Base-by-base conservation (phyloP, 805 yeast genomes). In the Myxozyma monticola region DNA sequence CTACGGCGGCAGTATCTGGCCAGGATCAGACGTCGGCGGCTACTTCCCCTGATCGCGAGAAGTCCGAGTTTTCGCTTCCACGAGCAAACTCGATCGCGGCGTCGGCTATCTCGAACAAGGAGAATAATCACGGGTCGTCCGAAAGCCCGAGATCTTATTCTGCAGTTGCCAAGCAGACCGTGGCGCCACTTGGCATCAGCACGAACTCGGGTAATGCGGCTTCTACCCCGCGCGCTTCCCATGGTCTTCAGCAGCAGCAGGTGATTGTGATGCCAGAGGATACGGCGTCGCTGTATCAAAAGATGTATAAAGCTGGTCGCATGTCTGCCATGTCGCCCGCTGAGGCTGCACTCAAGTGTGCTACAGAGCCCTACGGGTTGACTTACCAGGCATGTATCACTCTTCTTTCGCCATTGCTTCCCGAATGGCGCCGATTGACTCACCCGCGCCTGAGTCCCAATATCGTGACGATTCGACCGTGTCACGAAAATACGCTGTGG, bases 361-460 rank as follows among this genome's bases (percentile, higher is more conserved):
- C 47, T 14, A 40, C 44, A 4, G 58, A 54, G 25, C 58, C 58
- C 8, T 54, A 46, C 42, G 21, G 45, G 12, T 38, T 54, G 12
- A 54, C 58, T 9, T 54, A 54, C 31, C 58, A 51, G 29, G 58
- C 57, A 8, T 54, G 56, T 33, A 51, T 54, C 24, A 50, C 58
- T 3, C 25, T 54, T 24, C 47, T 54, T 18, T 49, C 52, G 14
- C 58, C 57, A 7, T 14, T 54, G 31, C 40, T 54, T 5, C 58
- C 58, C n/a, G 56, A 52, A 26, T 45, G 43, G 38, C 30, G 51
- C 15, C 51, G 57, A 14, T 24, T 54, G 20, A 54, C 58, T 5
- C 58, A 54, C 39, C 58, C 58, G 18, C 48, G 58, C 4, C 28
- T 51, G 36, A 54, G 58, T 37, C 58, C 58, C n/a, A 54, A 54